Evolutionary conservation across 768 basidiomycete genomes (phyloP).

Genomic region (Leucocoprinus sp.): DNA sequence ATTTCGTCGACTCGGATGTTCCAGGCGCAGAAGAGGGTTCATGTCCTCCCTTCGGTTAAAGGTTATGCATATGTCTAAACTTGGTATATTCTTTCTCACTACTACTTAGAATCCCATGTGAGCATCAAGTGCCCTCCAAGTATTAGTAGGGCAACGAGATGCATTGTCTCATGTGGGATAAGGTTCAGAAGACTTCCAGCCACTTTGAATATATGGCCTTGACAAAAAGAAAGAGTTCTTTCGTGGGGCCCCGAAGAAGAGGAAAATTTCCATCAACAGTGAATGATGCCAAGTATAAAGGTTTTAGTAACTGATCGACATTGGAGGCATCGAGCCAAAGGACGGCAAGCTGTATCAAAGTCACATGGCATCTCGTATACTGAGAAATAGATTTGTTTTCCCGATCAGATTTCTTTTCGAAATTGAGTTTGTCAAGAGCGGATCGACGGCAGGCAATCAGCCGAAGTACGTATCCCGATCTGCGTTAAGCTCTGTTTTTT

Average conservation of each 20-base stretch:
- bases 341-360: conserved; percentile 2
- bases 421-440: no score
- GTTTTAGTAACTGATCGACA: conserved; percentile 11
- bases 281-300: conserved; percentile 14
- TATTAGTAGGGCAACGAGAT: conserved; percentile 24
- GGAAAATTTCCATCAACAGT: conserved; percentile 28
- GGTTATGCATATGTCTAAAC: conserved; percentile 25
- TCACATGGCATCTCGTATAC: conserved; percentile 7
- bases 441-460: no score
- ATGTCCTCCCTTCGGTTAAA: conserved; percentile 22
- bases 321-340: conserved; percentile 3
- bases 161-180: conserved; percentile 31
- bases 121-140: conserved; percentile 31
- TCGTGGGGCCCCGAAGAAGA: conserved; percentile 32
- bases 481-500: no score
- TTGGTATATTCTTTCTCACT: neutral
- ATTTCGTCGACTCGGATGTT: conserved; percentile 23
- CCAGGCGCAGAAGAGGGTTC: conserved; percentile 23
- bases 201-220: conserved; percentile 28
- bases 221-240: conserved; percentile 38
- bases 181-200: conserved; percentile 24
- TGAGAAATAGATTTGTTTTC: neutral
- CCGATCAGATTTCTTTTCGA: neutral
- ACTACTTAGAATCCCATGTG: conserved; percentile 29
- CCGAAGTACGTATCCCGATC: no score